Base-by-base conservation (phyloP, 352 stramenopile species). In the Pilasporangium apinafurcum region DNA sequence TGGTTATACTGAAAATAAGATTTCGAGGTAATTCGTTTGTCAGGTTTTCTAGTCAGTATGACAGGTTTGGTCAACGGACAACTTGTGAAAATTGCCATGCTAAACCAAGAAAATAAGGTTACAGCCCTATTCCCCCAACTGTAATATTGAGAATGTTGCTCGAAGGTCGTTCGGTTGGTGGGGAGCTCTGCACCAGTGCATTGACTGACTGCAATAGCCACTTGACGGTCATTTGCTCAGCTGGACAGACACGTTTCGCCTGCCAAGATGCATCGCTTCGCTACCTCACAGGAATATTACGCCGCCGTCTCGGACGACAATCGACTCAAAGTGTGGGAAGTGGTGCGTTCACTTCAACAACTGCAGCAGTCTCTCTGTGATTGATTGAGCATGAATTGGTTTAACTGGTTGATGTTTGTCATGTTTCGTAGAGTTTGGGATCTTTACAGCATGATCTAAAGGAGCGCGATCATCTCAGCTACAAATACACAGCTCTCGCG, bases 311-410 rank as follows among this genome's bases (percentile, higher is more conserved):
- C 79, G 33, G 75, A 86, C 40, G 82, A 93, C 62, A 77, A 75
- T 48, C 79, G 82, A 32, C 67, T 93, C 38, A 86, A 86, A 63
- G 60, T 93, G 33, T 93, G 79, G 78, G 62, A 93, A 51, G 65
- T 86, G 53, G 71, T 82, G 48, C 52, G 69, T 73, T 17, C 12
- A 7, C 17, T 18, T n/a, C n/a, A n/a, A n/a, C n/a, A n/a, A n/a
- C n/a, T n/a, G n/a, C 17, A 21, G 13, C 14, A 3, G 17, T 17
- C 26, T 44, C 14, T 33, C 14, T 17, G 12, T 17, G 18, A 28
- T 0, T 22, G 6, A 7, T 10, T 35, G 30, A 5, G 32, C 22
- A 7, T 37, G 5, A 7, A 32, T 10, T 2, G n/a, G 24, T 30
- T 13, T 3, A n/a, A 44, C 6, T 20, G 20, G 5, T 21, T 46